Percentiles rank a stretch among this genome's conserved stretches.
Conservation (phyloP, 257 asterid species). For the Scutellaria minor region DNA sequence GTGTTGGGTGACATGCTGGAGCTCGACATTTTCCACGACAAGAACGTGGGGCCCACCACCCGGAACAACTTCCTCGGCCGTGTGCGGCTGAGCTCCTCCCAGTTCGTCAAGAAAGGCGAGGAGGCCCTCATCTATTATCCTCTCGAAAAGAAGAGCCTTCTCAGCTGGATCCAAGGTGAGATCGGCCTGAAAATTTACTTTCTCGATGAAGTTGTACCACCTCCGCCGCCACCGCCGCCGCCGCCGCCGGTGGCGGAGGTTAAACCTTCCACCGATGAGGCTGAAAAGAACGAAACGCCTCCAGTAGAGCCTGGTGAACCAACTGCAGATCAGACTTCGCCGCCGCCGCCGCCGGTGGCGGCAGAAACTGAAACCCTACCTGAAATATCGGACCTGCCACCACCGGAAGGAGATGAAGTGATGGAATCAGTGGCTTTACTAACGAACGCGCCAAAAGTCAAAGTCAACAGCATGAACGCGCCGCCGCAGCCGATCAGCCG, state of each 20-base stretch:
- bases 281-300: conserved; percentile 29
- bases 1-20: conserved; percentile 81
- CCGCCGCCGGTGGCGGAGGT: conserved; percentile 43
- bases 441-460: conserved; percentile 44
- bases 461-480: conserved; percentile 47
- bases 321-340: conserved; percentile 31
- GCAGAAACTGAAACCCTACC: too few species aligned
- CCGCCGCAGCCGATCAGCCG: conserved; percentile 79
- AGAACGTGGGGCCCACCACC: conserved; percentile 71
- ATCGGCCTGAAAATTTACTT: conserved; percentile 82
- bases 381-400: too few species aligned
- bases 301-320: conserved; percentile 38
- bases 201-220: conserved; percentile 53
- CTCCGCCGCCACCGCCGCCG: conserved; percentile 53
- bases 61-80: conserved; percentile 78
- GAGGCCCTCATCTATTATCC: conserved; percentile 85
- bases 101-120: conserved; percentile 88
- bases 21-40: conserved; percentile 67
- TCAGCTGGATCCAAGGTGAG: conserved; percentile 82
- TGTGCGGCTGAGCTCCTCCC: conserved; percentile 58
- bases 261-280: conserved; percentile 24
- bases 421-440: conserved; percentile 59
- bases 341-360: too few species aligned
- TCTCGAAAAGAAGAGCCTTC: conserved; percentile 63
- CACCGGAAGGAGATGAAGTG: conserved; percentile 34